Evolutionary conservation across 2,329 filamentous ascomycete species (phyloP).

Genomic region (Fusarium goolgardi): DNA sequence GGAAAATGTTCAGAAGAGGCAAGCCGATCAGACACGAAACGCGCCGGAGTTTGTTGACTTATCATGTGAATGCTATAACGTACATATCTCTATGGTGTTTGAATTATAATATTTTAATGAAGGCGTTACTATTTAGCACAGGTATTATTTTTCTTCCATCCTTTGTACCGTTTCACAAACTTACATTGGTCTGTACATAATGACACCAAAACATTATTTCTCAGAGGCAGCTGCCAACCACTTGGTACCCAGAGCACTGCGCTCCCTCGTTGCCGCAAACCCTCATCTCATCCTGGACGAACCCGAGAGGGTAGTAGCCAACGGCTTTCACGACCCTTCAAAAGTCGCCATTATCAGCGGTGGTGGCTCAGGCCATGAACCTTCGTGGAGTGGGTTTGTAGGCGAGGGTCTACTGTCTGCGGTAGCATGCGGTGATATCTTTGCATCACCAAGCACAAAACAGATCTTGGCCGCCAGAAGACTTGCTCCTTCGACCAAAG

Average conservation of each 20-base stretch:
- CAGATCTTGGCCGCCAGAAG: constrained; percentile 61
- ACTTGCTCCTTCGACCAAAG: background rate
- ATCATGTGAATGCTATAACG: background rate
- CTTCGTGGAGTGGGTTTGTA: constrained; percentile 73
- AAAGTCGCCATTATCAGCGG: constrained; percentile 57
- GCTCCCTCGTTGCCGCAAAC: background rate
- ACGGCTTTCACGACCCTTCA: background rate
- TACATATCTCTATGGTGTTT: background rate
- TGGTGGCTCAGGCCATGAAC: constrained; percentile 70
- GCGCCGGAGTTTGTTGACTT: background rate
- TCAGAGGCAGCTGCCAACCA: background rate
- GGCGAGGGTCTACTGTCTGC: constrained; percentile 71
- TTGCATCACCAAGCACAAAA: constrained; percentile 71
- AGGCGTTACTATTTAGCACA: no score
- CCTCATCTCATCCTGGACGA: background rate
- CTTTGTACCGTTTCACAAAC: no score
- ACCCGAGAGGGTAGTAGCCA: background rate
- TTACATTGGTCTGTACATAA: no score
- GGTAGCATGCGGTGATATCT: constrained; percentile 71
- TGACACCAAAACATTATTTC: background rate
- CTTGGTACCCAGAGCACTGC: background rate
- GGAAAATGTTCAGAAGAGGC: background rate
- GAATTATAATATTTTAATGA: background rate
- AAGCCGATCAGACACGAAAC: background rate
- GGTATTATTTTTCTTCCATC: no score